phyloP scores from a whole-genome alignment of 257 asterid genomes.

The Solanum clarkiae region DNA sequence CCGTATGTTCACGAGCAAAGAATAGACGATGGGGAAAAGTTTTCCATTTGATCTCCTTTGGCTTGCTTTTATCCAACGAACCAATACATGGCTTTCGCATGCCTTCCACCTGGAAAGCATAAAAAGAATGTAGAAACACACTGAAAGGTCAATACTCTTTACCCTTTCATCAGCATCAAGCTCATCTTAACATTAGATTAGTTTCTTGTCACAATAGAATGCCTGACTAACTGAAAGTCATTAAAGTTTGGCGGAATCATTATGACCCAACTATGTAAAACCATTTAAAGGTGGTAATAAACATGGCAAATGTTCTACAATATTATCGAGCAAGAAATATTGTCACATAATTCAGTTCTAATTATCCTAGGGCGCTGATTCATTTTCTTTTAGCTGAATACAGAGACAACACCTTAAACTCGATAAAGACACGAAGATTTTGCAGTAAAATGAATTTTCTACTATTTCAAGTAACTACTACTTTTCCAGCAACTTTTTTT shows the following conservation, averaged over 20 bases:
- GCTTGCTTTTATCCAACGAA: constrained; percentile 60
- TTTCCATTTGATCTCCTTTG: constrained; percentile 59
- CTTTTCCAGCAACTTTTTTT: neutral
- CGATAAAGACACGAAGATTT: neutral
- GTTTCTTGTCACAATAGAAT: neutral
- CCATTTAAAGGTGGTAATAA: neutral
- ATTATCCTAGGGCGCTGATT: neutral
- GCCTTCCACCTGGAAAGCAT: constrained; percentile 53
- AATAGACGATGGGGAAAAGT: constrained; percentile 68
- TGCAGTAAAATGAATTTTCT: neutral
- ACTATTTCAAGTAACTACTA: neutral
- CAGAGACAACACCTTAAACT: neutral
- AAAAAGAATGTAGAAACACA: neutral
- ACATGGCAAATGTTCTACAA: neutral
- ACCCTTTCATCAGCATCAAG: neutral
- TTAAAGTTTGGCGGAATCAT: neutral
- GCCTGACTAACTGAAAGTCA: neutral
- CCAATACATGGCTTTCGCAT: constrained; percentile 65
- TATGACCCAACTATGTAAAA: neutral
- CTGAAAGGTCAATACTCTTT: neutral
- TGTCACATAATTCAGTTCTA: neutral
- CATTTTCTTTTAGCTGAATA: neutral
- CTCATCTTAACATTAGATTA: neutral
- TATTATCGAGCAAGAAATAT: neutral
- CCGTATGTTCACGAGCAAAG: constrained; percentile 61